phyloP scores from a whole-genome alignment of 768 basidiomycete genomes.

The Coprinopsis sp. region DNA sequence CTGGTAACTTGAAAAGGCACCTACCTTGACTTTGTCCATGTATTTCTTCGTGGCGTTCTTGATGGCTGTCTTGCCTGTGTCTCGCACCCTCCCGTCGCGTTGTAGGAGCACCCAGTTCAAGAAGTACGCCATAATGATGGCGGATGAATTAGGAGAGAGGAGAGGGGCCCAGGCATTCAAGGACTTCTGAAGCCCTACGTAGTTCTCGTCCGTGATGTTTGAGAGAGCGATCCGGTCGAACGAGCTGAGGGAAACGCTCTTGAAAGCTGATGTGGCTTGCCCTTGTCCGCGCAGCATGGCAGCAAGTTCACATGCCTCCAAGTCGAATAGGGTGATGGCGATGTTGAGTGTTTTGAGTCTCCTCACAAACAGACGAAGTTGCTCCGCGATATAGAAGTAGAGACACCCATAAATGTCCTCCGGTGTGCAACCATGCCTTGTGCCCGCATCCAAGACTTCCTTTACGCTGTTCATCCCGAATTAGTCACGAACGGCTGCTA shows the following conservation, averaged over 20 bases:
- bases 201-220: too few relatives aligned
- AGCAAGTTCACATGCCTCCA: too few relatives aligned
- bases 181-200: too few relatives aligned
- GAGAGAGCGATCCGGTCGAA: too few relatives aligned
- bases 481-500: too few relatives aligned
- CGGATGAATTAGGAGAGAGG: background rate
- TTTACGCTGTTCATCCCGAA: too few relatives aligned
- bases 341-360: slow-evolving; percentile 26
- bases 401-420: slow-evolving; percentile 41
- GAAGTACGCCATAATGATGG: background rate
- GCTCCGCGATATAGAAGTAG: slow-evolving; percentile 34
- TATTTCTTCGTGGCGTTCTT: background rate
- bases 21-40: background rate
- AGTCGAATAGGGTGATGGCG: too few relatives aligned
- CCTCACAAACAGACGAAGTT: slow-evolving; percentile 29
- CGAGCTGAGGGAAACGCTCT: too few relatives aligned
- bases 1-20: background rate
- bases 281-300: too few relatives aligned
- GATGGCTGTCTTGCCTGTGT: background rate
- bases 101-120: background rate
- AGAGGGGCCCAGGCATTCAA: background rate
- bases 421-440: too few relatives aligned
- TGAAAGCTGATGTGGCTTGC: too few relatives aligned
- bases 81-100: background rate
- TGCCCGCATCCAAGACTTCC: too few relatives aligned